Evolutionary conservation across 139 green algal genomes (phyloP), one percentile per base, ranked within the genome.

Genomic region (Mesotaenium endlicherianum): DNA sequence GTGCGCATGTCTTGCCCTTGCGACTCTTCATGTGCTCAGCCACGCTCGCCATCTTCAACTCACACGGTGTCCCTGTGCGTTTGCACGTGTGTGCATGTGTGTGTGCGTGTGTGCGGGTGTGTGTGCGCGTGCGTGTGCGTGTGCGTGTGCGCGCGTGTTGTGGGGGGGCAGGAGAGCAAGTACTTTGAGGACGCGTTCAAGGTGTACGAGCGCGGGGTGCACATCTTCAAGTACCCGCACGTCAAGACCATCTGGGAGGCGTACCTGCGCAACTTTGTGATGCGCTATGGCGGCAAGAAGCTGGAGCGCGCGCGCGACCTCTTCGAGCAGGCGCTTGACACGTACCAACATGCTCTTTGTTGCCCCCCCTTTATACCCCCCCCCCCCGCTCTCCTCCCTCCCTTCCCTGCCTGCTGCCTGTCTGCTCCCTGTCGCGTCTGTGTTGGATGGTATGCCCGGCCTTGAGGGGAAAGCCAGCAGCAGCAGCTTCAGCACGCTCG

Each of bases 151-250:
- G n/a, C n/a, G n/a, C n/a, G n/a, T n/a, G n/a, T n/a, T n/a, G n/a
- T n/a, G n/a, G n/a, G n/a, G 3, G 26, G 44, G 14, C 83, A 94
- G 89, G 95, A 99, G 83, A 74, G 93, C 69, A 96, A 97, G 88
- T 95, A 93, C 88, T 98, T 93, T 74, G 96, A 99, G 90, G 96
- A 97, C 43, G 86, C 92, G 0, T 98, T 98, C 90, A 83, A 93
- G 82, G 94, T 96, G 82, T 99, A 99, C 78, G 96, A 99, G 90
- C 81, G 91, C 1, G 96, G 95, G 31, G 90, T 98, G 26, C 75
- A 91, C 0, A 85, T 97, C 47, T 99, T 99, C 93, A 97, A 97
- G 75, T 98, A 96, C 81, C 96, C 96, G 0, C 94, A 99, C 81
- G 94, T 95, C 17, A 91, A 90, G 47, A 93, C 97, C 85, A 98